Percentiles rank a stretch among this genome's conserved stretches.
Evolutionary conservation across 2,329 filamentous ascomycete species (phyloP).

Genomic region (Exophiala sp.): DNA sequence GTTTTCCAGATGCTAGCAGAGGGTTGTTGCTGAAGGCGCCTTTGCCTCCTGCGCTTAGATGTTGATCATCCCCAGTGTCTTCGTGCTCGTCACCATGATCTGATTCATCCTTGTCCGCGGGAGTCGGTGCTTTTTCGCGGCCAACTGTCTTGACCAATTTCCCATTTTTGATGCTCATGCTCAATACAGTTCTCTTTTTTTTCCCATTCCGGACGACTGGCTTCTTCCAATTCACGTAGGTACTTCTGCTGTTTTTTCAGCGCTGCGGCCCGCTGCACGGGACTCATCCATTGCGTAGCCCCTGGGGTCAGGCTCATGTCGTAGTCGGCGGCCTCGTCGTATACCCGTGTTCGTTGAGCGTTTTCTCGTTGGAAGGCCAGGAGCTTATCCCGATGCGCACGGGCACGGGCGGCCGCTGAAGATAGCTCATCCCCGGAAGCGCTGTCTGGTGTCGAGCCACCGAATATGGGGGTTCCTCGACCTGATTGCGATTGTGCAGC

Average conservation of each 20-base stretch:
- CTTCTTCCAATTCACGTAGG: constrained; percentile 80
- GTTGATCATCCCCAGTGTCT: constrained; percentile 29
- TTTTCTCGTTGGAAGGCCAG: constrained; percentile 81
- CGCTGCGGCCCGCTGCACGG: constrained; percentile 73
- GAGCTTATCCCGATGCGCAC: constrained; percentile 73
- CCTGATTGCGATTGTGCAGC: constrained; percentile 49
- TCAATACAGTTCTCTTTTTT: constrained; percentile 78
- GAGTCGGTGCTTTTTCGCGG: constrained; percentile 27
- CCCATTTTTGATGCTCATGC: constrained; percentile 72
- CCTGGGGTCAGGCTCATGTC: constrained; percentile 54
- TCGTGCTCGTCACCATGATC: constrained; percentile 28
- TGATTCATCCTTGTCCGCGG: constrained; percentile 20
- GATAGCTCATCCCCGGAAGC: constrained; percentile 30
- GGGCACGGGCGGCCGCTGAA: constrained; percentile 34
- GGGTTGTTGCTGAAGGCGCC: constrained; percentile 42
- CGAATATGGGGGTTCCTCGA: constrained; percentile 31
- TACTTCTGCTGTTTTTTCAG: constrained; percentile 80
- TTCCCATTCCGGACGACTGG: constrained; percentile 77
- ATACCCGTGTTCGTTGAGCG: constrained; percentile 71
- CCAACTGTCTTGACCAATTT: constrained; percentile 59
- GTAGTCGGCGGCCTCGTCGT: constrained; percentile 76
- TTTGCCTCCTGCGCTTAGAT: constrained; percentile 24
- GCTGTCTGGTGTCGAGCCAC: constrained; percentile 32
- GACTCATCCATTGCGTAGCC: constrained; percentile 74
- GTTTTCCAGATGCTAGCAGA: constrained; percentile 39